Conservation (phyloP, 257 asterid species). For the Catharanthus roseus region DNA sequence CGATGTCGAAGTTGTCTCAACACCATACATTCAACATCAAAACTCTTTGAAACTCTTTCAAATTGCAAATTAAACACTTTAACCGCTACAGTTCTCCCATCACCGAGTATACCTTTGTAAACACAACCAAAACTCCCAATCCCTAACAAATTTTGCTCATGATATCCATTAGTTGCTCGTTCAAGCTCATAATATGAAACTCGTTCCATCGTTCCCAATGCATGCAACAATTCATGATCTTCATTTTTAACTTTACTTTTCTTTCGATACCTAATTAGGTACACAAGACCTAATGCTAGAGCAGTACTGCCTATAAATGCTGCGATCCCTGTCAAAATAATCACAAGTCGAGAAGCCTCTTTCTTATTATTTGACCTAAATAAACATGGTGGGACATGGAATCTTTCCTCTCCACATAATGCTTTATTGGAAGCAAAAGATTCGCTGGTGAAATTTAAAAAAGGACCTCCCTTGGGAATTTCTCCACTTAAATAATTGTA, state of each 20-base stretch:
- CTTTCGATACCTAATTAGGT: conserved; percentile 11
- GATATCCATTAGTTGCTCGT: conserved; percentile 13
- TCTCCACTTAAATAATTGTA: too few species aligned
- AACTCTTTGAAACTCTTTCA: too few species aligned
- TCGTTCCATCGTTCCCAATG: background rate
- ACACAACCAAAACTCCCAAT: conserved; percentile 29
- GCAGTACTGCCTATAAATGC: conserved; percentile 2
- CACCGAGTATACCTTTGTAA: conserved; percentile 14
- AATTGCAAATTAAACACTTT: conserved; percentile 29
- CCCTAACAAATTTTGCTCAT: conserved; percentile 10
- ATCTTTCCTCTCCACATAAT: conserved; percentile 17
- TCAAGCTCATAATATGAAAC: conserved; percentile 17
- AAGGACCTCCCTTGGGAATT: conserved; percentile 26
- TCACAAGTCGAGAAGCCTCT: background rate
- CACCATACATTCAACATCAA: too few species aligned
- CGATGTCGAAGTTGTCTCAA: too few species aligned
- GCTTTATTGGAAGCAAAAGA: conserved; percentile 22
- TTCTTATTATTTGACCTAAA: background rate
- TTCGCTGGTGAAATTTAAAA: conserved; percentile 13
- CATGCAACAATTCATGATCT: background rate
- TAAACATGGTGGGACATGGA: conserved; percentile 19
- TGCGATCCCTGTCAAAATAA: background rate
- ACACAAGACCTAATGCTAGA: background rate
- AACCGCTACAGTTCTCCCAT: conserved; percentile 13
- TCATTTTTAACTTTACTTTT: background rate